These are phyloP conservation scores for Alternaria rosae DNA, from an alignment of 2,329 filamentous ascomycete genomes.

Conservation along the genomic window DNA sequence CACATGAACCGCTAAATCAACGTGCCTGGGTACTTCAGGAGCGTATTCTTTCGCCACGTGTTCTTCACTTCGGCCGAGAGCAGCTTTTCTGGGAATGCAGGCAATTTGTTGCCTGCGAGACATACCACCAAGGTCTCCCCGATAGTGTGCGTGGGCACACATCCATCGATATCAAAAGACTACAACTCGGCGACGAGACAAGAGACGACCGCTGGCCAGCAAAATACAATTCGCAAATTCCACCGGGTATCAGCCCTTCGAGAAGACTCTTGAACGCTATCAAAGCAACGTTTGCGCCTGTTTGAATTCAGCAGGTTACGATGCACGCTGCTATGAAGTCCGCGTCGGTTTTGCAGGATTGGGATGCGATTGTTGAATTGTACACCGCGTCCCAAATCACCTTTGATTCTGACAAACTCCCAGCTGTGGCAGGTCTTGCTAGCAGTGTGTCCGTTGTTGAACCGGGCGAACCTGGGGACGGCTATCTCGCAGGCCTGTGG, in stretches of 20 bases:
- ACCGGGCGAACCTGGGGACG: background rate
- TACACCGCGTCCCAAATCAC: slow-evolving; percentile 3
- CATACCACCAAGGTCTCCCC: slow-evolving; percentile 1
- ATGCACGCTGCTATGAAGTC: background rate
- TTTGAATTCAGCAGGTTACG: background rate
- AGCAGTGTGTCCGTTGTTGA: background rate
- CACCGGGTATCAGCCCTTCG: background rate
- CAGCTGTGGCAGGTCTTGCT: slow-evolving; percentile 14
- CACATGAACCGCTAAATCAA: slow-evolving; percentile 5
- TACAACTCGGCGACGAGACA: slow-evolving; percentile 3
- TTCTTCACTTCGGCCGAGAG: slow-evolving; percentile 22
- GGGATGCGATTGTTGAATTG: slow-evolving; percentile 5
- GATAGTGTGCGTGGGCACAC: background rate
- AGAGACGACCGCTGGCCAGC: slow-evolving; percentile 7
- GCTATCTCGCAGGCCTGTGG: slow-evolving; percentile 19
- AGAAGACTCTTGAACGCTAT: background rate
- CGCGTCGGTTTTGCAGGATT: background rate
- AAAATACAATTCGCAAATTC: background rate
- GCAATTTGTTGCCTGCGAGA: slow-evolving; percentile 17
- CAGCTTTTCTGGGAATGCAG: slow-evolving; percentile 35
- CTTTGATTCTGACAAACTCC: slow-evolving; percentile 4
- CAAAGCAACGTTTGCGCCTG: background rate
- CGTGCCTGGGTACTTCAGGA: slow-evolving; percentile 18
- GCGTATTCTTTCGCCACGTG: slow-evolving; percentile 24
- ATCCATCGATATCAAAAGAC: slow-evolving; percentile 4